phyloP scores from a whole-genome alignment of 2,329 filamentous ascomycete genomes.

The Paracorniculantispora psalliotae region DNA sequence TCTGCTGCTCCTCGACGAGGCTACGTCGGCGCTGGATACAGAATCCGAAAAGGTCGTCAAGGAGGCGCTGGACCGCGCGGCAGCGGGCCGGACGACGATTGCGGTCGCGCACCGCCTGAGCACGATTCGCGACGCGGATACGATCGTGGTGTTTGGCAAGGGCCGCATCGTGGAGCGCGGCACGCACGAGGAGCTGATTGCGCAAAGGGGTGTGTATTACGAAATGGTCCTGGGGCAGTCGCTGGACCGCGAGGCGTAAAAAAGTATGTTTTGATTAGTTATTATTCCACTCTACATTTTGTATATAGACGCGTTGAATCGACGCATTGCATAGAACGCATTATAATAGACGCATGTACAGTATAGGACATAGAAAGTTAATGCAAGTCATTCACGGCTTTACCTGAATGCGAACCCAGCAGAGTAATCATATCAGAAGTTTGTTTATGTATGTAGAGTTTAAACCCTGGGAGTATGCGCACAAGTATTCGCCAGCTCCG shows the following conservation, averaged over 20 bases:
- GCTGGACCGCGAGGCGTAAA: slow-evolving; percentile 29
- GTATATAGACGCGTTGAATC: background rate
- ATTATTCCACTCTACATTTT: background rate
- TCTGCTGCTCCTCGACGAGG: slow-evolving; percentile 69
- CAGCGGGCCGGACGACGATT: slow-evolving; percentile 47
- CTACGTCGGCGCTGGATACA: slow-evolving; percentile 60
- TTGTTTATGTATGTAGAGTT: too few relatives aligned
- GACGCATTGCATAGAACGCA: too few relatives aligned
- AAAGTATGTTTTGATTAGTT: too few relatives aligned
- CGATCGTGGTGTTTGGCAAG: slow-evolving; percentile 54
- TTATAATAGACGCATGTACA: too few relatives aligned
- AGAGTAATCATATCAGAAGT: too few relatives aligned
- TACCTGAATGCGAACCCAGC: too few relatives aligned
- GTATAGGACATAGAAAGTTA: too few relatives aligned
- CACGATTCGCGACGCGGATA: slow-evolving; percentile 52
- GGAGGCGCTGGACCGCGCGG: slow-evolving; percentile 48
- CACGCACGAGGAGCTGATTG: slow-evolving; percentile 55
- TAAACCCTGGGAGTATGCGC: too few relatives aligned
- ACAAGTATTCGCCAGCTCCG: too few relatives aligned
- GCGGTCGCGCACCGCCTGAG: slow-evolving; percentile 60
- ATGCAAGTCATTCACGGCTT: too few relatives aligned
- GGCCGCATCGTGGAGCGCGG: slow-evolving; percentile 51
- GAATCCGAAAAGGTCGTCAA: slow-evolving; percentile 63
- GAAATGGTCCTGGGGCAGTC: slow-evolving; percentile 47
- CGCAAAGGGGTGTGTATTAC: slow-evolving; percentile 43